phyloP scores from a whole-genome alignment of 345 rosid species.

The Turritis glabra region DNA sequence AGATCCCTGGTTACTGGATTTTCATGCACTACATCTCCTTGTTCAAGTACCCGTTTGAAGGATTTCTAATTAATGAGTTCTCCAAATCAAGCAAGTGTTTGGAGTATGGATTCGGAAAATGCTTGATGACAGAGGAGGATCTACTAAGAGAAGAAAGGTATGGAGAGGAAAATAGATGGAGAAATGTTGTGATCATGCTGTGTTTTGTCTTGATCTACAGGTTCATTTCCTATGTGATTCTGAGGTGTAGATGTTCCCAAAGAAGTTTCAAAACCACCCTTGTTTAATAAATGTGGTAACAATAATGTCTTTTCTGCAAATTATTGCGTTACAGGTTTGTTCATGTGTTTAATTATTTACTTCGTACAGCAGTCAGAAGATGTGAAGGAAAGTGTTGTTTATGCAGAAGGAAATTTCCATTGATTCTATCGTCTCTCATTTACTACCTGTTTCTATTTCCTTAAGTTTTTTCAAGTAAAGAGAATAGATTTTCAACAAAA shows the following conservation, averaged over 20 bases:
- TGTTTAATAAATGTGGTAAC: conserved; percentile 28
- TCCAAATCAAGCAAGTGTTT: conserved; percentile 75
- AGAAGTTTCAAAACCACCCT: conserved; percentile 43
- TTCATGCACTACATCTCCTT: conserved; percentile 90
- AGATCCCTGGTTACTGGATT: conserved; percentile 87
- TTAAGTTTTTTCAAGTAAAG: neutral
- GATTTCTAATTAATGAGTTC: conserved; percentile 89
- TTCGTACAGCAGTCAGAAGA: conserved; percentile 36
- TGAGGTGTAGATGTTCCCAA: conserved; percentile 71
- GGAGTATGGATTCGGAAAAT: conserved; percentile 62
- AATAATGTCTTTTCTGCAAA: conserved; percentile 36
- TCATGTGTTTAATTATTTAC: conserved; percentile 51
- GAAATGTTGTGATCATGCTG: conserved; percentile 72
- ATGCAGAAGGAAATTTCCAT: conserved; percentile 12
- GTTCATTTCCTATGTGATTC: conserved; percentile 73
- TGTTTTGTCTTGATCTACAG: conserved; percentile 76
- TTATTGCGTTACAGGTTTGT: conserved; percentile 31
- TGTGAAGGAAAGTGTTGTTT: conserved; percentile 27
- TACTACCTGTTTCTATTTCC: neutral
- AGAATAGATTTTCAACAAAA: neutral
- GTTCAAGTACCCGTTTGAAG: conserved; percentile 98
- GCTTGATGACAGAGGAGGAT: conserved; percentile 66
- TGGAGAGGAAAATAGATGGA: conserved; percentile 68
- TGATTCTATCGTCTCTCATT: neutral
- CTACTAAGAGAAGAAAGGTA: conserved; percentile 77